Percentiles rank a stretch among this genome's conserved stretches.
phyloP scores from a whole-genome alignment of 768 basidiomycete species.

The Udeniomyces megalosporus region DNA sequence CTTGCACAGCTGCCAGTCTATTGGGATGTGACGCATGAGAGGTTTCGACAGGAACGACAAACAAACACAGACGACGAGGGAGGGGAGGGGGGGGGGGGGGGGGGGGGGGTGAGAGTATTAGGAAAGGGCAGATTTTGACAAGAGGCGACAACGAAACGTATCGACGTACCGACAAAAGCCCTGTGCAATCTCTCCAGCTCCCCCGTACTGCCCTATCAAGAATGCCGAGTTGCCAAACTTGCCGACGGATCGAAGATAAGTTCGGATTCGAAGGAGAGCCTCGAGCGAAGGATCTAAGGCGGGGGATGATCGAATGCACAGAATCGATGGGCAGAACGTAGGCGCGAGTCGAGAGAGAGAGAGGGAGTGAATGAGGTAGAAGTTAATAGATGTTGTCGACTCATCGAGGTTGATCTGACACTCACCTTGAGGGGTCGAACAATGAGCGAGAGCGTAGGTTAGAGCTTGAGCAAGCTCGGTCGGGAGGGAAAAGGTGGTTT shows the following conservation, averaged over 20 bases:
- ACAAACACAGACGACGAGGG: neutral
- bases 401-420: too few species aligned
- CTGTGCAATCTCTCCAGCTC: conserved; percentile 78
- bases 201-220: conserved; percentile 88
- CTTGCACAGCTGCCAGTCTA: conserved; percentile 63
- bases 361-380: neutral
- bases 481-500: conserved; percentile 46
- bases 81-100: too few species aligned
- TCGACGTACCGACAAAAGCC: conserved; percentile 43
- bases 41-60: too few species aligned
- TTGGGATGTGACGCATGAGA: too few species aligned
- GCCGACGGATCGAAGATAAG: conserved; percentile 61
- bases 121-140: too few species aligned
- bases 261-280: conserved; percentile 51
- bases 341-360: neutral
- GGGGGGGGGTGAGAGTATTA: too few species aligned
- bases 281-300: conserved; percentile 47
- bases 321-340: too few species aligned
- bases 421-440: conserved; percentile 43
- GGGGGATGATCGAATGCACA: neutral
- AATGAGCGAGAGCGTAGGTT: conserved; percentile 64
- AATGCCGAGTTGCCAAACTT: conserved; percentile 72
- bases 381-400: too few species aligned
- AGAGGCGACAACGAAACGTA: neutral
- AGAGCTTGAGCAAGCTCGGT: conserved; percentile 45